Percentiles rank a stretch among this genome's conserved stretches.
Conservation (phyloP, 1,284 basidiomycete genomes). For the Coniophora puteana region DNA sequence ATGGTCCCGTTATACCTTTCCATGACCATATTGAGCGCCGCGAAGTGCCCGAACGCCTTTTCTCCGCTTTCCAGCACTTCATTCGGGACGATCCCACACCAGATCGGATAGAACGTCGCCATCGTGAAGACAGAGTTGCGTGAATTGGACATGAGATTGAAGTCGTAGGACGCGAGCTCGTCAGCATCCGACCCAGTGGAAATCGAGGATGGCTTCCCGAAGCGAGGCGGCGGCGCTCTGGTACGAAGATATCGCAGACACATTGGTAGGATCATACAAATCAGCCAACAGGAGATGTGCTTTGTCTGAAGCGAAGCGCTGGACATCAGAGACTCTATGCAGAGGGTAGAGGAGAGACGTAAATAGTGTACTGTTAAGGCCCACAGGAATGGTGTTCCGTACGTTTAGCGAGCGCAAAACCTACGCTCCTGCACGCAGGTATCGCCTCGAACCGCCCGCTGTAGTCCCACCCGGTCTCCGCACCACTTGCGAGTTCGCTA, state of each 20-base stretch:
- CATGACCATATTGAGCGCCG: constrained; percentile 72
- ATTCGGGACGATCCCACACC: constrained; percentile 83
- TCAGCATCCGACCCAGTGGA: constrained; percentile 82
- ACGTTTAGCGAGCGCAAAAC: constrained; percentile 73
- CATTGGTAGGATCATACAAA: constrained; percentile 54
- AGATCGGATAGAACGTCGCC: constrained; percentile 83
- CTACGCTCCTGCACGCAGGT: constrained; percentile 47
- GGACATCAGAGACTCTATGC: not conserved
- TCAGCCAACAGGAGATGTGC: constrained; percentile 59
- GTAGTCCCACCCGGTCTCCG: constrained; percentile 74
- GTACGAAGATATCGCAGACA: constrained; percentile 48
- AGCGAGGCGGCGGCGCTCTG: constrained; percentile 54
- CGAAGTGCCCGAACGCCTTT: constrained; percentile 72
- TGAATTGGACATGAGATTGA: constrained; percentile 64
- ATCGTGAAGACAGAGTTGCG: constrained; percentile 64
- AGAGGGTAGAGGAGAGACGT: constrained; percentile 25
- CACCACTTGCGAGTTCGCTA: constrained; percentile 84
- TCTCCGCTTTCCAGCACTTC: constrained; percentile 55
- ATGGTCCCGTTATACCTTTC: constrained; percentile 83
- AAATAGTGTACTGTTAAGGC: constrained; percentile 86
- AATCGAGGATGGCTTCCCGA: constrained; percentile 73
- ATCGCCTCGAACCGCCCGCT: constrained; percentile 40
- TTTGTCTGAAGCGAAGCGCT: constrained; percentile 52
- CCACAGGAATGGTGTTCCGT: constrained; percentile 66
- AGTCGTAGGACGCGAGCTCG: constrained; percentile 89